These are phyloP conservation scores for Glaciozyma martinii DNA, from an alignment of 768 basidiomycete species.

Conservation along the genomic window DNA sequence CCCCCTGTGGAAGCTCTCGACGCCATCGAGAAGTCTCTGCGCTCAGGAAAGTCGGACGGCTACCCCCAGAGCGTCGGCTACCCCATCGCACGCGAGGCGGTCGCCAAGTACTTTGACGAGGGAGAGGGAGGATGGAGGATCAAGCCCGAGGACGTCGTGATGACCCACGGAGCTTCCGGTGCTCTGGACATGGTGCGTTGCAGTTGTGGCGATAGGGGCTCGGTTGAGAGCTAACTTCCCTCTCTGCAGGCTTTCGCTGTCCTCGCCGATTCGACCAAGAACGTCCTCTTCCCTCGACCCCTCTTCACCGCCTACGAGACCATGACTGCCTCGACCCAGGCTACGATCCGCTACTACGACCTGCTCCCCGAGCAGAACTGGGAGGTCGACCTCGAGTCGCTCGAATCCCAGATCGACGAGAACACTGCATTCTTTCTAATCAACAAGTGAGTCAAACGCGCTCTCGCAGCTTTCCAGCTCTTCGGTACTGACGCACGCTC, in stretches of 20 bases:
- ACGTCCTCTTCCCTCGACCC: constrained; percentile 40
- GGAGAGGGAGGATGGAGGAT: constrained; percentile 35
- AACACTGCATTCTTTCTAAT: constrained; percentile 38
- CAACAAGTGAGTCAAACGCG: constrained; percentile 29
- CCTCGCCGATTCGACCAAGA: constrained; percentile 33
- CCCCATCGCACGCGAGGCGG: constrained; percentile 36
- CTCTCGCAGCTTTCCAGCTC: neutral
- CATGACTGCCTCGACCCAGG: constrained; percentile 34
- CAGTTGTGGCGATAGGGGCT: no score
- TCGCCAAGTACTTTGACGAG: constrained; percentile 39
- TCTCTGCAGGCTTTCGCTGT: constrained; percentile 30
- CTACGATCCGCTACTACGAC: constrained; percentile 40
- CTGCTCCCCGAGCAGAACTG: constrained; percentile 38
- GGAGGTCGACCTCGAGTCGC: constrained; percentile 38
- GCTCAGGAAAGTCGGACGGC: constrained; percentile 35
- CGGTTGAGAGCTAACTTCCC: neutral
- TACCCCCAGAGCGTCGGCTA: constrained; percentile 38
- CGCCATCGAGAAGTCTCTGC: constrained; percentile 35
- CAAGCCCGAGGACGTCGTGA: constrained; percentile 22
- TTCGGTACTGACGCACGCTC: neutral
- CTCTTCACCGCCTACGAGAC: constrained; percentile 40
- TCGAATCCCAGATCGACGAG: constrained; percentile 39
- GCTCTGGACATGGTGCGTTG: constrained; percentile 39
- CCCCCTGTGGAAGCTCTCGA: constrained; percentile 35
- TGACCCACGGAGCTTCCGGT: constrained; percentile 40